These are phyloP conservation scores for Stenocarpella maydis DNA, from an alignment of 2,329 filamentous ascomycete genomes.

Conservation along the genomic window DNA sequence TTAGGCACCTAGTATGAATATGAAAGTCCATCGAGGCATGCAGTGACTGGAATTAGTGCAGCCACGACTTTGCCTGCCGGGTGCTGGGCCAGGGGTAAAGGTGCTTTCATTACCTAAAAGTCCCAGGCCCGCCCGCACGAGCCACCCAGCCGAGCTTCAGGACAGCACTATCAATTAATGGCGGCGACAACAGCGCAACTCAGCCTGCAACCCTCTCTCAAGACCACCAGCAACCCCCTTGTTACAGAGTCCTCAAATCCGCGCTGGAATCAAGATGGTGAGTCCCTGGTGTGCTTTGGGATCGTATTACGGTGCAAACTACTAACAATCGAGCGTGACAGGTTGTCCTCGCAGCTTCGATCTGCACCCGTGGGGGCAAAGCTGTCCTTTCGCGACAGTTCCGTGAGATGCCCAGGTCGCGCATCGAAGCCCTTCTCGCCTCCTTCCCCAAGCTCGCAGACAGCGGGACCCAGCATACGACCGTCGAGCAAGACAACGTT, in stretches of 20 bases:
- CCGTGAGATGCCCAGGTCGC: constrained; percentile 94
- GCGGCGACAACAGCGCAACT: constrained; percentile 14
- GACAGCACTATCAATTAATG: constrained; percentile 35
- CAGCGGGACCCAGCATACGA: constrained; percentile 95
- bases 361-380: constrained; percentile 98
- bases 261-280: constrained; percentile 49
- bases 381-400: constrained; percentile 98
- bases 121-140: constrained; percentile 14
- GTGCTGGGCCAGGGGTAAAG: not conserved
- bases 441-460: constrained; percentile 98
- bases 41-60: too few species aligned
- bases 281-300: constrained; percentile 32
- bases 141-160: constrained; percentile 28
- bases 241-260: constrained; percentile 16
- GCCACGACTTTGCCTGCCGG: constrained; percentile 3
- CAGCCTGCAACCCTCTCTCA: constrained; percentile 24
- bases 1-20: not conserved
- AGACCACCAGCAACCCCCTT: constrained; percentile 31
- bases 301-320: not conserved
- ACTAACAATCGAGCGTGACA: constrained; percentile 48
- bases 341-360: constrained; percentile 98
- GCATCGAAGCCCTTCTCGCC: constrained; percentile 94
- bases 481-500: constrained; percentile 98
- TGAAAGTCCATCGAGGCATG: too few species aligned
- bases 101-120: constrained; percentile 2